A percentile compares a stretch with the other conserved stretches of the same genome.
Conservation (phyloP, 805 yeast genomes). For the Candida mattraensis region DNA sequence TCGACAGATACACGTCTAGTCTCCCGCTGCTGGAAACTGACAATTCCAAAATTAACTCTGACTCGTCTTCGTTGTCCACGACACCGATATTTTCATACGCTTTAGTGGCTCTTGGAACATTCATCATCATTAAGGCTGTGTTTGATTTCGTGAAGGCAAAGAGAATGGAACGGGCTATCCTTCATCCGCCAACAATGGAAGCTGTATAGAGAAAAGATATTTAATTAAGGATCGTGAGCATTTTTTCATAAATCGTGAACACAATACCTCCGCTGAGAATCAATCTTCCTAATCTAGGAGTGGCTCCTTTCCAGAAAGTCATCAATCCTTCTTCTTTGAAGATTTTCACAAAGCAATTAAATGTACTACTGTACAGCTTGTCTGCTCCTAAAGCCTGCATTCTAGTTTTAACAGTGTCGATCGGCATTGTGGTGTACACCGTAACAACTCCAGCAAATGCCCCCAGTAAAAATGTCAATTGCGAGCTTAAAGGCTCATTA, state of each 20-base stretch:
- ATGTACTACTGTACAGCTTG: constrained; percentile 66
- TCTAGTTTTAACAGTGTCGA: constrained; percentile 93
- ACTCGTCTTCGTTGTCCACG: constrained; percentile 19
- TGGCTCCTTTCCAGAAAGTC: constrained; percentile 98
- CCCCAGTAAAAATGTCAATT: constrained; percentile 83
- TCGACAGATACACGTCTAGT: constrained; percentile 29
- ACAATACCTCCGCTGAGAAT: constrained; percentile 96
- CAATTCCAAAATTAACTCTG: constrained; percentile 12
- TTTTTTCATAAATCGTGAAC: constrained; percentile 92
- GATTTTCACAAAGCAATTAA: constrained; percentile 78
- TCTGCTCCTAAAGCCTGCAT: constrained; percentile 91
- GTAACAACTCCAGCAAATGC: constrained; percentile 88
- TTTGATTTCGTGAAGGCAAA: constrained; percentile 74
- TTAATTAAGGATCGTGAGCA: constrained; percentile 57
- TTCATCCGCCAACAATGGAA: constrained; percentile 19
- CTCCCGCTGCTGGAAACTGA: constrained; percentile 14
- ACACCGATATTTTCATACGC: constrained; percentile 60
- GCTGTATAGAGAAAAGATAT: too few relatives aligned
- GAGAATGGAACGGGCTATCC: constrained; percentile 65
- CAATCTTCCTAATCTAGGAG: constrained; percentile 91
- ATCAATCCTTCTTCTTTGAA: constrained; percentile 84
- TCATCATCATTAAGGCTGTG: constrained; percentile 65
- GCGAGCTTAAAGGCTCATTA: constrained; percentile 70
- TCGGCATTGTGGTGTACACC: constrained; percentile 92
- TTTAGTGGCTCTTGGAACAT: constrained; percentile 65